phyloP scores from a whole-genome alignment of 257 asterid genomes.

The Primulina huaijiensis region DNA sequence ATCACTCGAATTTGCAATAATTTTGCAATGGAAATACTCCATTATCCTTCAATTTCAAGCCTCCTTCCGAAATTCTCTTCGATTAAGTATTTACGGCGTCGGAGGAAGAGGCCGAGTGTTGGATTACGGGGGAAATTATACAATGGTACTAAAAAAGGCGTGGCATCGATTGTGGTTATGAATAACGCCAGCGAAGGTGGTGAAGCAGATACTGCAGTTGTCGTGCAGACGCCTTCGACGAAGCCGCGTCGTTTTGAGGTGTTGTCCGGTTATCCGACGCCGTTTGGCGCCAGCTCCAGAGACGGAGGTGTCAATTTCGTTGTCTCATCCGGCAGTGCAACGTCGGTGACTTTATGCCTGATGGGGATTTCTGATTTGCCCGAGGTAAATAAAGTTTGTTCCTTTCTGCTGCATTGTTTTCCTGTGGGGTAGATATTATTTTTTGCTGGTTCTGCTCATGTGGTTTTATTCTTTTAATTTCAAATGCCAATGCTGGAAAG shows the following conservation, averaged over 20 bases:
- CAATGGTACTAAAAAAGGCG: slow-evolving; percentile 5
- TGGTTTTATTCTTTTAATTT: neutral
- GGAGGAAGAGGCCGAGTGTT: slow-evolving; percentile 21
- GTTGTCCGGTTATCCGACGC: slow-evolving; percentile 64
- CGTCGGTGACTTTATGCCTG: slow-evolving; percentile 71
- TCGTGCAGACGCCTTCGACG: slow-evolving; percentile 55
- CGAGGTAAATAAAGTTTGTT: slow-evolving; percentile 38
- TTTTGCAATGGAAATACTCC: slow-evolving; percentile 28
- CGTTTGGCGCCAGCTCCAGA: slow-evolving; percentile 81
- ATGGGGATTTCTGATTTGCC: slow-evolving; percentile 58
- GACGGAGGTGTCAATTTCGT: slow-evolving; percentile 91
- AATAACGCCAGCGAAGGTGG: slow-evolving; percentile 41
- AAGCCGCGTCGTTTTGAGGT: slow-evolving; percentile 51
- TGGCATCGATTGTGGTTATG: slow-evolving; percentile 19
- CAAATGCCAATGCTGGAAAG: neutral
- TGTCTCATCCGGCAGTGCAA: slow-evolving; percentile 62
- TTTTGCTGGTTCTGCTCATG: neutral
- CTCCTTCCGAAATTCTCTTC: slow-evolving; percentile 22
- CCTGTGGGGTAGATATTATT: neutral
- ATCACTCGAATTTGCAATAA: slow-evolving; percentile 15
- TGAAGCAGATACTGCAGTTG: slow-evolving; percentile 55
- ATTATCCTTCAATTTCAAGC: slow-evolving; percentile 17
- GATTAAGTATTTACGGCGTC: slow-evolving; percentile 22
- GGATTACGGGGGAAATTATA: slow-evolving; percentile 23
- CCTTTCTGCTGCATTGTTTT: neutral